Percentiles rank a stretch among this genome's conserved stretches.
Evolutionary conservation across 129 eudicot species (phyloP).

Genomic region (Rutidosis leptorrhynchoides): DNA sequence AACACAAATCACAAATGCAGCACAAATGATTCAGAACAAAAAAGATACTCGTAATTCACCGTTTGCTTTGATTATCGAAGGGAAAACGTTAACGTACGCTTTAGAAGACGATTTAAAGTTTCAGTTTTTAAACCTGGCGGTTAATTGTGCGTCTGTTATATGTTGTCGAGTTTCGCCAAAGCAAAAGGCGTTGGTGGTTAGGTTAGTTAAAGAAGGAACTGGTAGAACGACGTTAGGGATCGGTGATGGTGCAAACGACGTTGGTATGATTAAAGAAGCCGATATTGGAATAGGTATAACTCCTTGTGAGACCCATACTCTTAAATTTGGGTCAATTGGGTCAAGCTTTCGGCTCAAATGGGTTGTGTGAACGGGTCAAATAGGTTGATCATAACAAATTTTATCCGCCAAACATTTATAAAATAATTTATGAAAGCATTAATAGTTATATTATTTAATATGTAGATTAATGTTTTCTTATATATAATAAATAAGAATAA

Average conservation of each 20-base stretch:
- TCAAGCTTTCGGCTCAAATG: too few relatives aligned
- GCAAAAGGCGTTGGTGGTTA: conserved; percentile 66
- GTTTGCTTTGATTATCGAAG: conserved; percentile 66
- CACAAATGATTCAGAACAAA: conserved; percentile 30
- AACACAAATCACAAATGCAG: conserved; percentile 37
- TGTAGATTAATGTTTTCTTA: too few relatives aligned
- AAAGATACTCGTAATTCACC: conserved; percentile 39
- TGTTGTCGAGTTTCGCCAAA: conserved; percentile 75
- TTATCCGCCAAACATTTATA: too few relatives aligned
- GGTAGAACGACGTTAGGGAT: conserved; percentile 63
- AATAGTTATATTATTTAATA: too few relatives aligned
- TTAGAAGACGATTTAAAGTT: conserved; percentile 45
- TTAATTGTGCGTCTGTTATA: conserved; percentile 63
- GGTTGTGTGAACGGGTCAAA: too few relatives aligned
- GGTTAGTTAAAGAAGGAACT: conserved; percentile 56
- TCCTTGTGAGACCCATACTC: too few relatives aligned
- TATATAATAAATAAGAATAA: too few relatives aligned
- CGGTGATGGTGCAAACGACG: conserved; percentile 83
- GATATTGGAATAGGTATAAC: conserved; percentile 83
- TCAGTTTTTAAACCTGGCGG: conserved; percentile 50
- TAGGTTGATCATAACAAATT: too few relatives aligned
- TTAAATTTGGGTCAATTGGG: too few relatives aligned
- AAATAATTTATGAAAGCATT: too few relatives aligned
- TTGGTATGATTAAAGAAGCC: conserved; percentile 85
- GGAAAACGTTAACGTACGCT: conserved; percentile 53